Base-by-base conservation (phyloP, 805 yeast species). In the Gaillardinia entomophila region DNA sequence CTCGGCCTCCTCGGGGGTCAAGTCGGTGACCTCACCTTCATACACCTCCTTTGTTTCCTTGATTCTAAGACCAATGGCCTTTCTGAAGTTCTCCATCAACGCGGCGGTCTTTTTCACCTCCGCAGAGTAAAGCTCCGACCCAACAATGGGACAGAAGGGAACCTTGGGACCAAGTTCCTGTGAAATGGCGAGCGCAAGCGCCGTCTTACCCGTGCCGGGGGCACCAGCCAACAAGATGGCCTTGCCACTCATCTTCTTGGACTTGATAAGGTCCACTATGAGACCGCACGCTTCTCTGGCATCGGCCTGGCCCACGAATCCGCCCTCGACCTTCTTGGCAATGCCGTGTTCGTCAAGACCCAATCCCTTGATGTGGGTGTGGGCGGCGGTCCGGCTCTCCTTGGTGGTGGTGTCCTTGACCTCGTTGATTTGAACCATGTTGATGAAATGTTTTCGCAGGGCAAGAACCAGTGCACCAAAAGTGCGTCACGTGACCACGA, bases 171-270 rank as follows among this genome's bases (percentile, higher is more conserved):
- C 98, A 48, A 92, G 70, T 56, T 87, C 96, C 57, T 92, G 97
- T 3, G 97, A 86, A 35, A 92, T 79, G 2, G 97, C 98, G 49
- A 92, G 71, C 0, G 97, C 97, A 49, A 92, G 72, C 1, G 98
- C 98, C 3, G 98, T 92, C 57, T 92, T 92, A 54, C 98, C 98
- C 4, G 97, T 90, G 0, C 97, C 96, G 7, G 98, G 97, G 4
- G 95, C 95, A 32, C 98, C 98, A 1, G 98, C 97, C 34, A 92
- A 71, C 38, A 92, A 62, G 32, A 92, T 79, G n/a, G 96, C 97
- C 52, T 90, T 84, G 18, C 98, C 98, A 32, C 95, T 82, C 81
- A 92, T 83, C 59, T 81, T 86, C 49, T 86, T 87, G 20, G 85
- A 80, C 61, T 88, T 89, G 64, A 92, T 87, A 62, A 92, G 70